Conservation (phyloP, 116 monocot genomes). For the Zostera marina region DNA sequence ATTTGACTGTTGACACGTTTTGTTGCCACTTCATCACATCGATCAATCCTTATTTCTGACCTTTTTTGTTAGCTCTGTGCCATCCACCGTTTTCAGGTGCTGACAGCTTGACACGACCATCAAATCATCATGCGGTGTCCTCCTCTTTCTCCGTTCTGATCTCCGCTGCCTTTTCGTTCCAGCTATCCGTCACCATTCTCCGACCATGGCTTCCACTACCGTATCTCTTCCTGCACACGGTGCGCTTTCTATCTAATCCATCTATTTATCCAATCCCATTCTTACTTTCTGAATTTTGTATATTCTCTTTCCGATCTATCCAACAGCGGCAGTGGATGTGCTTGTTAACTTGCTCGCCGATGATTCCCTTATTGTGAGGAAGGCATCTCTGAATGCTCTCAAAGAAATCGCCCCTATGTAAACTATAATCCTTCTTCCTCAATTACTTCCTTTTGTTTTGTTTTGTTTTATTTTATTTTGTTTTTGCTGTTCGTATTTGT, state of each 20-base stretch:
- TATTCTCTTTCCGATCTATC: background rate
- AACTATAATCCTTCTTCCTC: background rate
- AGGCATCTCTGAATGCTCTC: slow-evolving; percentile 56
- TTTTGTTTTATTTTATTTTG: too few species aligned
- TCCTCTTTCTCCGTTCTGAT: slow-evolving; percentile 3
- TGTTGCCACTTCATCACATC: background rate
- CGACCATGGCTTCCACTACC: slow-evolving; percentile 26
- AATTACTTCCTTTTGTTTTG: background rate
- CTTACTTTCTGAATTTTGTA: background rate
- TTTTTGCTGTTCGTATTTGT: background rate
- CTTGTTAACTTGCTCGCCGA: slow-evolving; percentile 73
- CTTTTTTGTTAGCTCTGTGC: background rate
- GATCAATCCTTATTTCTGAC: background rate
- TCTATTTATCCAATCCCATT: background rate
- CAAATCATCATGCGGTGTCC: background rate
- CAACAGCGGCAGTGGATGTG: slow-evolving; percentile 75
- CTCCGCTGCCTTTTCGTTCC: background rate
- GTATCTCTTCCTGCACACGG: slow-evolving; percentile 29
- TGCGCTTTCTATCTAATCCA: background rate
- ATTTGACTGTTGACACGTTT: too few species aligned
- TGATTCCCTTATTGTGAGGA: slow-evolving; percentile 56
- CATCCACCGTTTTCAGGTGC: background rate
- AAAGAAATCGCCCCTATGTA: slow-evolving; percentile 79
- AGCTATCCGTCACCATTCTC: background rate
- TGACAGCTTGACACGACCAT: background rate